phyloP scores from a whole-genome alignment of 352 stramenopile species.

The Lagenidium giganteum region DNA sequence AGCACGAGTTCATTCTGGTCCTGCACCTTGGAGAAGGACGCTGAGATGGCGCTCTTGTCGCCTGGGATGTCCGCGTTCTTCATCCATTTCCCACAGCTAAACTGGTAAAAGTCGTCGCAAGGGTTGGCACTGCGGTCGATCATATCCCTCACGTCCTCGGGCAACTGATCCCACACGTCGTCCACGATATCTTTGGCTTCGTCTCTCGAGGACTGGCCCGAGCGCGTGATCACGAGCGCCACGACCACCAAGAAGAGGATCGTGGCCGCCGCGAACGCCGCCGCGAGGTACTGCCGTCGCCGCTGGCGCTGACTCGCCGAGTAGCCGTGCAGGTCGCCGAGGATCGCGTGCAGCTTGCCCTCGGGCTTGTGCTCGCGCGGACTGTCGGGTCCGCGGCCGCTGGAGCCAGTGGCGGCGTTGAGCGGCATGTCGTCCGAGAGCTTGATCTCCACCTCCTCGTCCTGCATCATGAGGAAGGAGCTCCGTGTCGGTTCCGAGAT shows the following conservation, averaged over 20 bases:
- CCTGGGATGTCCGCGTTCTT: slow-evolving; percentile 21
- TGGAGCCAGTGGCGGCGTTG: slow-evolving; percentile 9
- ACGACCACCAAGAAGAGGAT: slow-evolving; percentile 20
- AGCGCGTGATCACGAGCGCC: slow-evolving; percentile 13
- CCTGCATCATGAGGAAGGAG: no score
- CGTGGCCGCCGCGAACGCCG: slow-evolving; percentile 5
- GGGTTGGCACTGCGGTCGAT: slow-evolving; percentile 23
- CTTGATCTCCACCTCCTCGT: slow-evolving; percentile 23
- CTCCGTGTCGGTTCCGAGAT: no score
- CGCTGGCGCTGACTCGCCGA: slow-evolving; percentile 11
- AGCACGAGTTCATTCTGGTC: slow-evolving; percentile 31
- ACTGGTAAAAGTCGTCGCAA: slow-evolving; percentile 40
- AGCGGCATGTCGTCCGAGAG: slow-evolving; percentile 22
- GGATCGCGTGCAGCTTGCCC: slow-evolving; percentile 2
- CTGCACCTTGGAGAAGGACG: slow-evolving; percentile 25
- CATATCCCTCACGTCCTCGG: slow-evolving; percentile 16
- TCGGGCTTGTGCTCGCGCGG: no score
- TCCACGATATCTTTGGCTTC: slow-evolving; percentile 1
- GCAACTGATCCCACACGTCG: slow-evolving; percentile 16
- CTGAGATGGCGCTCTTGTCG: slow-evolving; percentile 16
- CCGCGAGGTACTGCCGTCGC: slow-evolving; percentile 16
- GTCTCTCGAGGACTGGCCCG: not conserved
- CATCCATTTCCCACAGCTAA: slow-evolving; percentile 30
- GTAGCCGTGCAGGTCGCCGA: slow-evolving; percentile 17
- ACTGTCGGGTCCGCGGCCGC: no score